These are phyloP conservation scores for Dothidotthia symphoricarpi DNA, from an alignment of 2,329 filamentous ascomycete genomes.

Conservation along the genomic window DNA sequence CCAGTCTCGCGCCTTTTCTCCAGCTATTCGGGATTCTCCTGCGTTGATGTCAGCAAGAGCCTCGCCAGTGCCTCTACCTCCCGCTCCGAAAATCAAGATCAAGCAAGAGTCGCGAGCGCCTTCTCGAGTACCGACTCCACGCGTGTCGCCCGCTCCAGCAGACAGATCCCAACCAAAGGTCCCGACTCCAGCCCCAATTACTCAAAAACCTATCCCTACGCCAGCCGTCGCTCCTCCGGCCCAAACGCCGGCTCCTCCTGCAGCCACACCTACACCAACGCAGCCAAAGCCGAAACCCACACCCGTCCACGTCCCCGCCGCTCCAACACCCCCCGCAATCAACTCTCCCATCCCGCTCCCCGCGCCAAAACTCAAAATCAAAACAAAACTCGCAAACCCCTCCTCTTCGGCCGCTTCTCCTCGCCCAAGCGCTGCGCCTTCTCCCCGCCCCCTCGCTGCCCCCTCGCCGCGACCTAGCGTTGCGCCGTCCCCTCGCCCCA, in stretches of 20 bases:
- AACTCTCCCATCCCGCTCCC: conserved; percentile 23
- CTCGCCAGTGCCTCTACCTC: conserved; percentile 15
- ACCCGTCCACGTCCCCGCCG: conserved; percentile 18
- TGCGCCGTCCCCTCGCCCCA: conserved; percentile 15
- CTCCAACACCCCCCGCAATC: conserved; percentile 23
- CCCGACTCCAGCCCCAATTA: conserved; percentile 17
- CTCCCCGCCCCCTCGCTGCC: conserved; percentile 18
- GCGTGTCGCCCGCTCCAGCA: conserved; percentile 10
- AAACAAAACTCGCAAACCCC: conserved; percentile 15
- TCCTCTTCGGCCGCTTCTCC: conserved; percentile 1
- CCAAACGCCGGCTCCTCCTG: conserved; percentile 8
- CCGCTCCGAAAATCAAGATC: neutral
- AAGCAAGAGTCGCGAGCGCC: conserved; percentile 18
- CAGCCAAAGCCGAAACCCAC: conserved; percentile 9
- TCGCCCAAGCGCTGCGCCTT: conserved; percentile 15
- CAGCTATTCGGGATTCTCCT: conserved; percentile 16
- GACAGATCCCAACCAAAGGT: conserved; percentile 15
- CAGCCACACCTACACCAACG: conserved; percentile 8
- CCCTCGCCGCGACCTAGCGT: conserved; percentile 11
- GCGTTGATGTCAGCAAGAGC: conserved; percentile 15
- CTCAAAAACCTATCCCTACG: conserved; percentile 10
- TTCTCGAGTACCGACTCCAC: conserved; percentile 19
- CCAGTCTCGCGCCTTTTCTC: conserved; percentile 17
- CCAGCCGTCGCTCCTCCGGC: conserved; percentile 4
- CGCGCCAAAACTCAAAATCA: conserved; percentile 30